Evolutionary conservation across 225 moss, liverwort and hornwort genomes (phyloP), one percentile per base, ranked within the genome.

Genomic region (Ulota crispa): DNA sequence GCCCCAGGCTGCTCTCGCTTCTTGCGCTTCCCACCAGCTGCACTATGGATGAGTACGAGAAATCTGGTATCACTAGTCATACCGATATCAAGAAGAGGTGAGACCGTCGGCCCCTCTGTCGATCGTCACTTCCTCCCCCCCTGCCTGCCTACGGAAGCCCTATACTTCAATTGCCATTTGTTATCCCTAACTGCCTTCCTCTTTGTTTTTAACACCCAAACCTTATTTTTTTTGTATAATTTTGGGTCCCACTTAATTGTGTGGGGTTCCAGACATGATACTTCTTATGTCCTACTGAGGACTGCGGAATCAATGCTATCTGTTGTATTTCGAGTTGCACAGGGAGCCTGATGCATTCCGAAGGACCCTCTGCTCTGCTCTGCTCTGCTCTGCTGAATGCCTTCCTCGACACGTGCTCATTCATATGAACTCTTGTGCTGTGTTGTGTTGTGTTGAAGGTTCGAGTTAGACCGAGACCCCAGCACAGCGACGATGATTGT

Each of bases 401-500:
- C 56, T 64, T 16, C 8, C 39, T 36, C 55, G 36, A 77, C 36
- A 64, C 21, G 54, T 45, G 50, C 57, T 70, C 54, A 36, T 7
- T 9, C 42, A 21, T 70, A 16, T 30, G 31, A 45, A 16, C 6
- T 56, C 15, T 45, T 20, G 16, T 50, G 50, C 18, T 15, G 12
- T 12, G 43, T 75, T 83, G 15, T 50, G 50, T 50, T 16, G 4
- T 45, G 45, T 78, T 83, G 72, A 70, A 90, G 89, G 85, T 83
- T 64, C 66, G 41, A 64, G 16, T 16, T 83, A 28, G 32, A 36
- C 15, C 32, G 20, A 20, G 87, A 90, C 21, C 84, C 88, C 4
- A 93, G 91, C 85, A 93, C 88, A 5, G 86, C 86, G 41, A 82
- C 89, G 39, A 86, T 83, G 42, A 80, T 82, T 68, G 84, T 80